Conservation (phyloP, 2,329 filamentous ascomycete species). For the Raffaelea deltoideospora region DNA sequence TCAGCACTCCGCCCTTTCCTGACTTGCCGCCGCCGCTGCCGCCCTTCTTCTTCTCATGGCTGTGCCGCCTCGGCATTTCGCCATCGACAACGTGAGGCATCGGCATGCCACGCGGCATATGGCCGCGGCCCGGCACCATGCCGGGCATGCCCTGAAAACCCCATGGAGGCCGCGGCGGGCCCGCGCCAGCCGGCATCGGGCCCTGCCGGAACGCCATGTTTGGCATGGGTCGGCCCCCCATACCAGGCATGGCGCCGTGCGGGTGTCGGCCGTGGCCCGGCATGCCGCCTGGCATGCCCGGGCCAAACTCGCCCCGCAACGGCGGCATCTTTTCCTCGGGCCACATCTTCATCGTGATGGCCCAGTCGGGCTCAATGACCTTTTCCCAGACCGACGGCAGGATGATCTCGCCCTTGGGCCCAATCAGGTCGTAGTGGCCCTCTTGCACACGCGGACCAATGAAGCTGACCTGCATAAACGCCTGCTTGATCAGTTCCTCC, state of each 20-base stretch:
- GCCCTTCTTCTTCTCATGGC: no score
- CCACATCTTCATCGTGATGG: constrained; percentile 44
- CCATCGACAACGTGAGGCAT: no score
- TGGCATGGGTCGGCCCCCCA: constrained; percentile 1
- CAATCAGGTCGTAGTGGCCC: constrained; percentile 67
- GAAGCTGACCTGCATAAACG: constrained; percentile 63
- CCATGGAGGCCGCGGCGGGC: neutral
- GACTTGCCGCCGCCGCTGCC: no score
- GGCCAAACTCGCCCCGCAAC: constrained; percentile 1
- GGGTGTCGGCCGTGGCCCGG: neutral
- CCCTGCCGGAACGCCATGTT: constrained; percentile 2
- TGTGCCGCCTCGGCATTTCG: no score
- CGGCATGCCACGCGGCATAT: neutral
- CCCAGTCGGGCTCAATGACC: constrained; percentile 64
- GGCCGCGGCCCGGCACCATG: no score
- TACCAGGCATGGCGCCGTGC: constrained; percentile 3
- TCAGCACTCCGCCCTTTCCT: no score
- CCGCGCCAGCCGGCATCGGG: constrained; percentile 1
- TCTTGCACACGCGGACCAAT: constrained; percentile 63
- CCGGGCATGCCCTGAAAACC: no score
- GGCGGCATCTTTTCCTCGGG: constrained; percentile 30
- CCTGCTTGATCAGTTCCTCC: constrained; percentile 75
- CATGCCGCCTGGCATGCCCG: neutral
- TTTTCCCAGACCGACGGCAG: constrained; percentile 71
- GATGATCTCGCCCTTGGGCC: constrained; percentile 69